Evolutionary conservation across 345 rosid genomes (phyloP), one percentile per base, ranked within the genome.

Genomic region (Camelina hispida): DNA sequence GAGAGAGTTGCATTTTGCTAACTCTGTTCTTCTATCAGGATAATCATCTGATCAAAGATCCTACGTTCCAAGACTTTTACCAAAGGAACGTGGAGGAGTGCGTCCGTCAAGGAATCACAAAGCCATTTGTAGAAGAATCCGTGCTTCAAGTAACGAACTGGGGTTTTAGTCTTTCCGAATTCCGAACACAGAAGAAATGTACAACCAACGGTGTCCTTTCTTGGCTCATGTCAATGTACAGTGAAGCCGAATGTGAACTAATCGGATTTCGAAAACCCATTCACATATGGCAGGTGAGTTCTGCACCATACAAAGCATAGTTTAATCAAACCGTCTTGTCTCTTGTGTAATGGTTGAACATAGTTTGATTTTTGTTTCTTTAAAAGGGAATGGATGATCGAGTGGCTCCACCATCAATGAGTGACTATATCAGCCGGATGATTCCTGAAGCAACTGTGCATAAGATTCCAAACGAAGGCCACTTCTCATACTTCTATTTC

Each of bases 1-100:
- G 11, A 37, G 11, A 34, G 28, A 32, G 42, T n/a, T 40, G 60
- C 18, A 15, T 38, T 34, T 7, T 67, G 47, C 63, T 42, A 51
- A 60, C 38, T 51, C n/a, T 75, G 69, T 32, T 58, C 73, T 68
- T 68, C 28, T 42, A 81, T 79, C 86, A 89, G 97, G 98, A 94
- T 81, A 82, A 82, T 74, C 79, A 80, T 80, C 75, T 89, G 68
- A 57, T 81, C 68, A 76, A 86, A 44, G 87, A 84, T 56, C 81
- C 81, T 62, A 50, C 4, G 11, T 94, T 91, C 82, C 85, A 85
- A 83, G 95, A 85, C 42, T 84, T 86, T 71, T 86, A 95, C 91
- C 88, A 85, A 38, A 85, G 98, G 78, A 87, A 89, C 52, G 98
- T 94, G 57, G 98, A 94, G 81, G 97, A 91, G 79, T 88, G 94